A percentile compares a stretch with the other conserved stretches of the same genome.
Conservation (phyloP, 257 asterid genomes). For the Ajuga chamaepitys region DNA sequence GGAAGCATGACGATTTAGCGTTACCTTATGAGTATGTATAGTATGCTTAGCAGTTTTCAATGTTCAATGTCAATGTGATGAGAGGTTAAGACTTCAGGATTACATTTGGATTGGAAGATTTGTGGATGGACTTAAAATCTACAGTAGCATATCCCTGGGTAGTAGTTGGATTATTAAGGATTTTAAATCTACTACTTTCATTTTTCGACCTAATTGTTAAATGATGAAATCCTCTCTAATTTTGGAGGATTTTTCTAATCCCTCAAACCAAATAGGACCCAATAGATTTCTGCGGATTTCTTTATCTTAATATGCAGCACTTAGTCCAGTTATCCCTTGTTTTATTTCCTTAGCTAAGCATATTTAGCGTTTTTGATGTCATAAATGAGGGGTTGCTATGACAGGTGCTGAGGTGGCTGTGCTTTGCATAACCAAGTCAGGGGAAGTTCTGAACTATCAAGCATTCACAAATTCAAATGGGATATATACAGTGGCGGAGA, state of each 20-base stretch:
- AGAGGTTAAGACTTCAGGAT: neutral
- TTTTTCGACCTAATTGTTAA: too few species aligned
- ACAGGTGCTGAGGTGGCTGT: conserved; percentile 98
- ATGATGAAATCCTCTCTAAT: neutral
- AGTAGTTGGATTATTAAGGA: too few species aligned
- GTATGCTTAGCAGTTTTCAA: neutral
- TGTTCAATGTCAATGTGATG: neutral
- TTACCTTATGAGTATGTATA: neutral
- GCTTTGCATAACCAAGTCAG: conserved; percentile 90
- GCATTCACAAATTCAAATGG: conserved; percentile 82
- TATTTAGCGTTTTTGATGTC: neutral
- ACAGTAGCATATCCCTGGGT: too few species aligned
- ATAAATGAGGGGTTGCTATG: neutral
- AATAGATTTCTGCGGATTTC: too few species aligned
- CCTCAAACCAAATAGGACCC: neutral
- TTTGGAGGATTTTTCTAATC: neutral
- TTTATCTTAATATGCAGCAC: too few species aligned
- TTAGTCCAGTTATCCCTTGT: neutral
- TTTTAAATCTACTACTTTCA: too few species aligned
- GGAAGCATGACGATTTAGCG: neutral
- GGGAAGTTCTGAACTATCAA: conserved; percentile 86
- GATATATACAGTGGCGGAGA: conserved; percentile 76
- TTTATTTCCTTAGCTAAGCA: neutral
- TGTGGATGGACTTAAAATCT: neutral
- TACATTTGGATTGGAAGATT: neutral